A percentile compares a stretch with the other conserved stretches of the same genome.
Evolutionary conservation across 768 basidiomycete genomes (phyloP).

Genomic region (Tulasnella sp.): DNA sequence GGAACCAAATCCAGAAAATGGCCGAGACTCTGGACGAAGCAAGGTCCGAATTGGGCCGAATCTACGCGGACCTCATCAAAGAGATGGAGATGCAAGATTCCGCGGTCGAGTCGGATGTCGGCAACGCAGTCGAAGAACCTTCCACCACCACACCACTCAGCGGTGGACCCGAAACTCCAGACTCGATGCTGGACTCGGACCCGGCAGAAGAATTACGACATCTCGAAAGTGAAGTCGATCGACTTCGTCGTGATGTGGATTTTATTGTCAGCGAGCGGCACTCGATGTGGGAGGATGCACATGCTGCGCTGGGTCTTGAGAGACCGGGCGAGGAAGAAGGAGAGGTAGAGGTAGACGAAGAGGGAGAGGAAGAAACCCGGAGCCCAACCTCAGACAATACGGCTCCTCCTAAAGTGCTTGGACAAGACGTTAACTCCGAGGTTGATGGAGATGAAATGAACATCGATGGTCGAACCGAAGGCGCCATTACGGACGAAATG

Average conservation of each 20-base stretch:
- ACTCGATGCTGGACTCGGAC: neutral
- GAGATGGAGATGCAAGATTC: neutral
- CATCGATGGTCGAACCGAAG: neutral
- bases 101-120: neutral
- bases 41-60: neutral
- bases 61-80: neutral
- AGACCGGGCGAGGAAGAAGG: neutral
- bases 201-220: neutral
- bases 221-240: neutral
- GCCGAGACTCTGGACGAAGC: neutral
- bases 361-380: neutral
- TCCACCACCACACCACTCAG: neutral
- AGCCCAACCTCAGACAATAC: neutral
- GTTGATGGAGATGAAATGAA: neutral
- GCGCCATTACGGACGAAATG: neutral
- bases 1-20: neutral
- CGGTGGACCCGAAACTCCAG: neutral
- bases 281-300: neutral
- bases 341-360: too few relatives aligned
- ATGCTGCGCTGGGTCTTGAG: neutral
- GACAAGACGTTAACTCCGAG: neutral
- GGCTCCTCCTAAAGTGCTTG: neutral
- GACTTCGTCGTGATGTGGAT: neutral
- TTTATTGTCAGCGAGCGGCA: neutral
- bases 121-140: neutral